Evolutionary conservation across 1,284 basidiomycete species (phyloP), one percentile per base, ranked within the genome.

Genomic region (Trichosporon asahii): DNA sequence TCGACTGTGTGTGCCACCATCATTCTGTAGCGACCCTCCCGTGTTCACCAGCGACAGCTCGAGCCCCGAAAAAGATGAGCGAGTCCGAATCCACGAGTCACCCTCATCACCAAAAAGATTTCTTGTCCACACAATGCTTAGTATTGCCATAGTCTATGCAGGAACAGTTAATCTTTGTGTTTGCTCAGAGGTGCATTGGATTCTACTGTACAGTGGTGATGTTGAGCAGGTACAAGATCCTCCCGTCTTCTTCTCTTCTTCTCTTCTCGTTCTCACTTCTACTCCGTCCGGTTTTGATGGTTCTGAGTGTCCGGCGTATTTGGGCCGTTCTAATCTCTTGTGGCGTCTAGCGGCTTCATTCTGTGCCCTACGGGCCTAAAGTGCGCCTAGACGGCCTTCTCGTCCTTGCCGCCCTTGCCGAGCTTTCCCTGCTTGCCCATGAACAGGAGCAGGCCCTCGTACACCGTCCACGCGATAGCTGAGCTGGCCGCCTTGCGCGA

Each of bases 391-490:
- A 61, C 27, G 2, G 57, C 57, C 27, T 61, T 61, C 15, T 11
- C n/a, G 18, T 61, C 57, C 15, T 21, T 8, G 18, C 8, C 7
- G 29, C 27, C 14, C 57, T 61, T 61, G 57, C 57, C 7, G 29
- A 18, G 14, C 57, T 61, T 61, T 29, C 57, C 15, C 18, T 61
- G 57, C 27, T 61, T 61, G 57, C 57, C 57, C 57, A 61, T 61
- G 89, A 88, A 68, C 25, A 85, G 67, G 72, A 95, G 84, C 55
- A 93, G 81, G 35, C 89, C 91, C 82, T 96, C 95, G 77, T 95
- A 97, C 1, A 95, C 91, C 0, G 90, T 91, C 95, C 95, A 98
- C 0, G 90, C 93, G 72, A 98, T 94, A 0, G 90, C 91, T 25
- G 92, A 94, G 77, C 92, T 93, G n/a, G 93, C 85, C 0, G 95